Percentiles rank a stretch among this genome's conserved stretches.
phyloP scores from a whole-genome alignment of 768 basidiomycete species.

The Amanita muscaria region DNA sequence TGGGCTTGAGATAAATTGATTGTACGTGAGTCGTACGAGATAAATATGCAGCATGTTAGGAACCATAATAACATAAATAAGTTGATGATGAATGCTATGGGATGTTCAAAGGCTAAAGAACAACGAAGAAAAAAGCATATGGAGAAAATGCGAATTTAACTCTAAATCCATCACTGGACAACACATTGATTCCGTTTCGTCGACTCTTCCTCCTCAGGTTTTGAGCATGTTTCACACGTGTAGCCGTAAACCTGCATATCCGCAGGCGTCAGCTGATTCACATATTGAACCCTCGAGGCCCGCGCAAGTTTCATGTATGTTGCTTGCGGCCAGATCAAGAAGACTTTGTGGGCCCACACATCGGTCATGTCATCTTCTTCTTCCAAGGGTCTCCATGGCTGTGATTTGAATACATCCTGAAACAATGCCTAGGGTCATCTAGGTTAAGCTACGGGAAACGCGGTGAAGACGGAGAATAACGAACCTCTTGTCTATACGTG shows the following conservation, averaged over 20 bases:
- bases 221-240: constrained; percentile 5
- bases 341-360: constrained; percentile 3
- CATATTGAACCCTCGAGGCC: background rate
- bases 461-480: background rate
- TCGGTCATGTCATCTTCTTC: too few relatives aligned
- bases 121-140: background rate
- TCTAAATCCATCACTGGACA: constrained; percentile 7
- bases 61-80: too few relatives aligned
- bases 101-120: background rate
- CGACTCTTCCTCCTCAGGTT: constrained; percentile 3
- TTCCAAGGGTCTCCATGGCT: constrained; percentile 1
- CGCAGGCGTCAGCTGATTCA: constrained; percentile 3
- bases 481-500: constrained; percentile 4
- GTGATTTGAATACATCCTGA: background rate
- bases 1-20: too few relatives aligned
- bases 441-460: background rate
- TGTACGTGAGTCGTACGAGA: too few relatives aligned
- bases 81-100: too few relatives aligned
- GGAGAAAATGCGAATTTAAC: too few relatives aligned
- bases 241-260: constrained; percentile 7
- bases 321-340: constrained; percentile 2
- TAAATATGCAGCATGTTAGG: too few relatives aligned
- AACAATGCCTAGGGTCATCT: background rate
- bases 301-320: constrained; percentile 4
- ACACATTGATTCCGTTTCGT: constrained; percentile 3